A percentile compares a stretch with the other conserved stretches of the same genome.
These are phyloP conservation scores for Penicillium sp. DNA, from an alignment of 2,329 filamentous ascomycete genomes.

Conservation along the genomic window DNA sequence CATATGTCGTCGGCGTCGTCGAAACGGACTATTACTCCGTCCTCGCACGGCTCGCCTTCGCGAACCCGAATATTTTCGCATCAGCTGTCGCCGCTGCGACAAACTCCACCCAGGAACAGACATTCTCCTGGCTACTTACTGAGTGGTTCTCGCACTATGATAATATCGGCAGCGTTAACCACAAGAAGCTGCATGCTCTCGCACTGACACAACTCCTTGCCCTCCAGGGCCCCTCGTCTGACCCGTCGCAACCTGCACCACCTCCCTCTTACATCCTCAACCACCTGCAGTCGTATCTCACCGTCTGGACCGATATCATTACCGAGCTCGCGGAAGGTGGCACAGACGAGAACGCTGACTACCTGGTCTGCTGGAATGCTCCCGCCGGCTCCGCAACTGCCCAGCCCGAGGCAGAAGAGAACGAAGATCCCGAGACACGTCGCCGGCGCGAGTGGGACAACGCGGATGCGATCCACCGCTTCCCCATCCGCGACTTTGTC, in stretches of 20 bases:
- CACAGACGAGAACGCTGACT: conserved; percentile 46
- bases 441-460: conserved; percentile 47
- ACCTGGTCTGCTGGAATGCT: conserved; percentile 46
- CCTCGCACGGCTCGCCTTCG: conserved; percentile 75
- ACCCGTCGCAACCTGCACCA: conserved; percentile 26
- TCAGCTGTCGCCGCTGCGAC: conserved; percentile 51
- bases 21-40: conserved; percentile 86
- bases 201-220: conserved; percentile 51
- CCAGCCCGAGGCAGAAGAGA: conserved; percentile 38
- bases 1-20: conserved; percentile 72
- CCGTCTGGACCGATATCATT: conserved; percentile 52
- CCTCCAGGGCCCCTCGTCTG: conserved; percentile 39
- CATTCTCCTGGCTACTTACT: conserved; percentile 48
- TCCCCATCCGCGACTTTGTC: conserved; percentile 52
- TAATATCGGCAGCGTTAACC: conserved; percentile 50
- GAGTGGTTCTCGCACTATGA: conserved; percentile 56
- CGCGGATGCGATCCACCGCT: conserved; percentile 47
- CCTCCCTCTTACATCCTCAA: conserved; percentile 47
- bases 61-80: conserved; percentile 70
- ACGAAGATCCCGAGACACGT: conserved; percentile 46
- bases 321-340: conserved; percentile 50
- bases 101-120: conserved; percentile 38
- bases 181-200: conserved; percentile 53
- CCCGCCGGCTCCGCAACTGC: conserved; percentile 29
- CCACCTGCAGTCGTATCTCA: conserved; percentile 52